These are phyloP conservation scores for Ophiostoma montium DNA, from an alignment of 2,329 filamentous ascomycete genomes.

Conservation along the genomic window DNA sequence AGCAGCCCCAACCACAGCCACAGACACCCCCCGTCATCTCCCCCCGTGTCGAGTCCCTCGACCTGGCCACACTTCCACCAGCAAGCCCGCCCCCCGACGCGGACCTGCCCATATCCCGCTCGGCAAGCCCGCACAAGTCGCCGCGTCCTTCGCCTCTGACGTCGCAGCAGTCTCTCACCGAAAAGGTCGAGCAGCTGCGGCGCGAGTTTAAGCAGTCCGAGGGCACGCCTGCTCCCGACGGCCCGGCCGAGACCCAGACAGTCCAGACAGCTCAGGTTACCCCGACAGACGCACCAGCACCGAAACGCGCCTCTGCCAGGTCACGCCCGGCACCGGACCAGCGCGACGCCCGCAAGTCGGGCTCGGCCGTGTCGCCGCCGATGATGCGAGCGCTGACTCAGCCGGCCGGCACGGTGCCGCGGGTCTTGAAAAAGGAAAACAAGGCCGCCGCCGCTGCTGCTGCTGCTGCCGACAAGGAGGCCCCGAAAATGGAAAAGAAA, in stretches of 20 bases:
- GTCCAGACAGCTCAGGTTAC: background rate
- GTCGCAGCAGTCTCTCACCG: slow-evolving; percentile 20
- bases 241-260: background rate
- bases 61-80: slow-evolving; percentile 30
- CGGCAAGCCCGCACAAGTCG: slow-evolving; percentile 1
- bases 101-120: background rate
- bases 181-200: slow-evolving; percentile 37
- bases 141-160: background rate
- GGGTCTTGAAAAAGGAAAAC: slow-evolving; percentile 28
- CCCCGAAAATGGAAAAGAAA: slow-evolving; percentile 47
- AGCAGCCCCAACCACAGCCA: too few species aligned
- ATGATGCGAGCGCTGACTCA: slow-evolving; percentile 40
- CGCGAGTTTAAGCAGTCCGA: slow-evolving; percentile 27
- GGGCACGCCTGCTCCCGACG: background rate
- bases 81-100: background rate
- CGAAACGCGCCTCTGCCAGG: background rate
- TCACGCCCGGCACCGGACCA: slow-evolving; percentile 3
- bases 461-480: background rate
- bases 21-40: background rate
- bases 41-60: slow-evolving; percentile 29
- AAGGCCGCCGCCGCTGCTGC: slow-evolving; percentile 16
- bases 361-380: slow-evolving; percentile 32
- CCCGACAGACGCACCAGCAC: slow-evolving; percentile 5
- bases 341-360: slow-evolving; percentile 28
- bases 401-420: slow-evolving; percentile 31